Conservation (phyloP, 2,329 filamentous ascomycete species). For the Onygenales sp. region DNA sequence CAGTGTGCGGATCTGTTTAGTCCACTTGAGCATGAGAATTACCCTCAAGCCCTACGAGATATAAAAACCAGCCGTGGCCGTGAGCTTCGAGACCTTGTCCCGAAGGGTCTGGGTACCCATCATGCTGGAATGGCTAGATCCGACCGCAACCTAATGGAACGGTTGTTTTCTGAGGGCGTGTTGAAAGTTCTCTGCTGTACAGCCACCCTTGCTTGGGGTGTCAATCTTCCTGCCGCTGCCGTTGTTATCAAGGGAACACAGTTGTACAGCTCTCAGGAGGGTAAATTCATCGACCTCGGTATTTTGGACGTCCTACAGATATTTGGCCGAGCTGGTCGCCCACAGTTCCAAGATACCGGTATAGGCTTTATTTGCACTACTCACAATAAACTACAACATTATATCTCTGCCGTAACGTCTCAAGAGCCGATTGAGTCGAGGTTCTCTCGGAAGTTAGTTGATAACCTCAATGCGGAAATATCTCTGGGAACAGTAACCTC, state of each 20-base stretch:
- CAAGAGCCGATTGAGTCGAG: constrained; percentile 97
- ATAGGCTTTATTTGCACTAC: constrained; percentile 98
- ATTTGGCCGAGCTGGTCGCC: constrained; percentile 93
- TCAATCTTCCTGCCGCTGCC: constrained; percentile 92
- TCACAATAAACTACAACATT: constrained; percentile 85
- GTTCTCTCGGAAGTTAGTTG: constrained; percentile 86
- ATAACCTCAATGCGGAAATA: constrained; percentile 95
- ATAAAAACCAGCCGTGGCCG: constrained; percentile 77
- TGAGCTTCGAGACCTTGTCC: constrained; percentile 79
- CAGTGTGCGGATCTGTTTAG: constrained; percentile 75
- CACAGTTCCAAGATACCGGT: constrained; percentile 94
- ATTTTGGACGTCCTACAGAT: constrained; percentile 97
- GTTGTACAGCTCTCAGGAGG: constrained; percentile 90
- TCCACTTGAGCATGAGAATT: constrained; percentile 66
- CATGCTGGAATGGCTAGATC: constrained; percentile 94
- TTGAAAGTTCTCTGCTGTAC: constrained; percentile 97
- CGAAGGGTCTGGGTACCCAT: constrained; percentile 88
- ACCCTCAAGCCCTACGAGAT: constrained; percentile 69
- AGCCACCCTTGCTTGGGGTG: constrained; percentile 94
- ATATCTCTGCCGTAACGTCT: constrained; percentile 84
- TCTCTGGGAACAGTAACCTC: constrained; percentile 90
- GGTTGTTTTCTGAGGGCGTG: constrained; percentile 82
- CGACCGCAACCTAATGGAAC: constrained; percentile 91
- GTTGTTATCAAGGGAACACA: constrained; percentile 98
- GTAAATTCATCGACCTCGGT: constrained; percentile 91